Evolutionary conservation across 1,284 basidiomycete species (phyloP).

Genomic region (Erythrobasidium hasegawianum): DNA sequence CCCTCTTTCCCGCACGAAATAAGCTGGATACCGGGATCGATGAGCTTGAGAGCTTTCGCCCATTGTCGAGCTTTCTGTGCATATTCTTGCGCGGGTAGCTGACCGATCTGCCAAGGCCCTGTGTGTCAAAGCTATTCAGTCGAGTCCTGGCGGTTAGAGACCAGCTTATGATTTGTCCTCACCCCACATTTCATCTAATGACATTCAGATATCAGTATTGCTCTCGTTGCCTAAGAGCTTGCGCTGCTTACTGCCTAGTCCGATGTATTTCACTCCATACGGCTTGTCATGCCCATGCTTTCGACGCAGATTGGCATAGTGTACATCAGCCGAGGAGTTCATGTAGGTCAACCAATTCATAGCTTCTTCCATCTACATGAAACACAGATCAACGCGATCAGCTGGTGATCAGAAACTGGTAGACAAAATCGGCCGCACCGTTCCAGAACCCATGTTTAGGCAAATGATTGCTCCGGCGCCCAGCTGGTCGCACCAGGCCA

Average conservation of each 20-base stretch:
- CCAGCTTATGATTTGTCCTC: too few relatives aligned
- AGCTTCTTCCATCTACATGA: conserved; percentile 56
- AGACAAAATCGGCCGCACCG: neutral
- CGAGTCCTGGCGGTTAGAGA: too few relatives aligned
- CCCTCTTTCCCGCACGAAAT: conserved; percentile 62
- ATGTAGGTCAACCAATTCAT: conserved; percentile 67
- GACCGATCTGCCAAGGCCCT: conserved; percentile 65
- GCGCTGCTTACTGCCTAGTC: conserved; percentile 52
- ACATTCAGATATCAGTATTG: too few relatives aligned
- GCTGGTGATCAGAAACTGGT: neutral
- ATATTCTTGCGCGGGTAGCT: conserved; percentile 60
- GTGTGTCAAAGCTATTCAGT: conserved; percentile 50
- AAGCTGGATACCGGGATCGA: conserved; percentile 60
- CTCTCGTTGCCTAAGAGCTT: too few relatives aligned
- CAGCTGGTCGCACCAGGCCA: conserved; percentile 53
- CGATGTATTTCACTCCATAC: conserved; percentile 56
- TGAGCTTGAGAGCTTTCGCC: conserved; percentile 61
- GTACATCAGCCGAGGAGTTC: conserved; percentile 56
- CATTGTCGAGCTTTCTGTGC: conserved; percentile 60
- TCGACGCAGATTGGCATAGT: conserved; percentile 60
- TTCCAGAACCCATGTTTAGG: conserved; percentile 53
- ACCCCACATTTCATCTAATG: conserved; percentile 1
- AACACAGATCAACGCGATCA: neutral
- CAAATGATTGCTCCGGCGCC: conserved; percentile 60
- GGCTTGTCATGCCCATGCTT: conserved; percentile 60